Base-by-base conservation (phyloP, 371 early-diverging fungal species). In the Actinomortierella wolfii region DNA sequence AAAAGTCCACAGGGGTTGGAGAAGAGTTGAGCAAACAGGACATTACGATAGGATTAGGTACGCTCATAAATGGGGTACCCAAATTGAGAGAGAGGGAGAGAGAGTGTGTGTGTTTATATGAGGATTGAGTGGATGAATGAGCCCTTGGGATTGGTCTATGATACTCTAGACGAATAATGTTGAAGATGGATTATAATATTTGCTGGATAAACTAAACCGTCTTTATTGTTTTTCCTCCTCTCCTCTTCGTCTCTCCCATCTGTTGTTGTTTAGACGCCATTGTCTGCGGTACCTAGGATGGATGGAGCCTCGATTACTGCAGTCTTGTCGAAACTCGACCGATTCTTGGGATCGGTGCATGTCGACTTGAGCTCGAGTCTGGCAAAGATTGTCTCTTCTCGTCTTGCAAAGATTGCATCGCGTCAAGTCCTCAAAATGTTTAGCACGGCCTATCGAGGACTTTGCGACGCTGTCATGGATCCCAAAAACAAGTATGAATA, bases 401-500 rank as follows among this genome's bases (percentile, higher is more conserved):
- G 78, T 50, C 40, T 76, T 46, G 59, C 78, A 46, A 78, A 76
- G 52, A 41, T 29, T 15, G 66, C 75, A 17, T 75, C 66, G 50
- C 50, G 58, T 29, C 61, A 64, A 54, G 71, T 75, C 45, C 59
- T 64, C 23, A 61, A 62, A 24, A 57, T 81, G 60, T 84, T 93
- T 66, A 69, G 91, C 13, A 85, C 83, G 13, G 80, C 87, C 1
- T 93, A 92, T 51, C 58, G 83, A 44, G 78, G 76, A 1, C 75
- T 92, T 14, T 81, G 82, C 45, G 73, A 77, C 42, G 85, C 82
- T 14, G 83, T 92, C 24, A 75, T 82, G 60, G 86, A 92, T 65
- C 90, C 89, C 3, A 68, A 47, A 18, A 90, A 88, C 63, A 65
- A 70, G 29, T 92, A 89, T 71, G 85, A 84, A 62, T 77, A 85